Evolutionary conservation across 2,329 filamentous ascomycete genomes (phyloP).

Genomic region (Colletotrichum sp.): DNA sequence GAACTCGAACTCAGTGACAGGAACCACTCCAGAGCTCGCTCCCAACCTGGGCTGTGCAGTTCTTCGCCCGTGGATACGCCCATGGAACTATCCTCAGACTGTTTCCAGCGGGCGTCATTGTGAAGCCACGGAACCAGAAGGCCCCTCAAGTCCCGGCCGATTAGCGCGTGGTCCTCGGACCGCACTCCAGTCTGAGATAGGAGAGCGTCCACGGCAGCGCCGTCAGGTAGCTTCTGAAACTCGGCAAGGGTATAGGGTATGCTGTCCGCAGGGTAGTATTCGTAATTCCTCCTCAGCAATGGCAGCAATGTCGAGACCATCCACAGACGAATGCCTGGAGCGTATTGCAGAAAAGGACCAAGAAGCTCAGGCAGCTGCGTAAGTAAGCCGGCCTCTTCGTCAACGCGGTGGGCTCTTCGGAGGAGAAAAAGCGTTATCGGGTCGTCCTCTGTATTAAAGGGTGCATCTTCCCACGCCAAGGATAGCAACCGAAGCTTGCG

Average conservation of each 20-base stretch:
- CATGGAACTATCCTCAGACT: background rate
- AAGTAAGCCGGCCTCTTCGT: conserved; percentile 74
- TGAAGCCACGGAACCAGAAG: conserved; percentile 78
- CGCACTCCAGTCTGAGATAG: conserved; percentile 59
- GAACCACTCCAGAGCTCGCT: conserved; percentile 73
- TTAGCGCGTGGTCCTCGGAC: conserved; percentile 41
- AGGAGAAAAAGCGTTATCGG: conserved; percentile 68
- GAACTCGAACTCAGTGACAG: conserved; percentile 61
- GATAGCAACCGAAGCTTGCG: conserved; percentile 67
- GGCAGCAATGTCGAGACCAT: conserved; percentile 73
- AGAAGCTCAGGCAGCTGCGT: conserved; percentile 71
- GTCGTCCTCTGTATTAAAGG: conserved; percentile 56
- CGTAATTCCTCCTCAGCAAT: conserved; percentile 69
- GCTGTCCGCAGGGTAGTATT: conserved; percentile 66
- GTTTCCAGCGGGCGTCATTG: conserved; percentile 62
- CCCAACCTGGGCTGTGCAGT: conserved; percentile 67
- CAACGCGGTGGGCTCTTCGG: conserved; percentile 71
- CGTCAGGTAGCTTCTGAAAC: conserved; percentile 67
- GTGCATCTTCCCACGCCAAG: conserved; percentile 56
- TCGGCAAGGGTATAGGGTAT: conserved; percentile 60
- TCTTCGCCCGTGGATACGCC: conserved; percentile 22
- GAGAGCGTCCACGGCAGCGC: conserved; percentile 64
- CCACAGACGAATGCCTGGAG: conserved; percentile 69
- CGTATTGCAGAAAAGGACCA: conserved; percentile 69
- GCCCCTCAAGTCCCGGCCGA: conserved; percentile 71